Percentiles rank a stretch among this genome's conserved stretches.
Evolutionary conservation across 768 basidiomycete genomes (phyloP).

Genomic region (Gymnopilus junonius): DNA sequence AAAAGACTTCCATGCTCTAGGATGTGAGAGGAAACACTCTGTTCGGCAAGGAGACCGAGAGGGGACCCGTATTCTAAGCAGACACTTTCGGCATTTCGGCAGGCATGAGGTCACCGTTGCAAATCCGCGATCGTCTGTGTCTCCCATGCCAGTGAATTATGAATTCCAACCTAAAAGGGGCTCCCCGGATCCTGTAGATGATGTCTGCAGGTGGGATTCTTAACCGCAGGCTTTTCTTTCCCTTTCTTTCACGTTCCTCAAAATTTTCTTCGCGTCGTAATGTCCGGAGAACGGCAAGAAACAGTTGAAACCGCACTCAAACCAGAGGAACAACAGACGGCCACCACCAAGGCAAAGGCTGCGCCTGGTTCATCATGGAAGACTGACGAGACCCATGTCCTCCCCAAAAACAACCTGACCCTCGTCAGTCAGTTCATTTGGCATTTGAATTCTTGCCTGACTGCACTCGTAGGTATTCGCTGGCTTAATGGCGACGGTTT

Average conservation of each 20-base stretch:
- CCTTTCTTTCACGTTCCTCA: neutral
- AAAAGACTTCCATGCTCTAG: neutral
- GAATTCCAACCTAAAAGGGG: conserved; percentile 1
- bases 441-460: neutral
- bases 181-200: conserved; percentile 10
- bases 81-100: conserved; percentile 36
- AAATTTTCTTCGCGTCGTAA: neutral
- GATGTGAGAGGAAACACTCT: neutral
- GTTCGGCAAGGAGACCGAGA: neutral
- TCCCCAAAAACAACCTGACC: conserved; percentile 57
- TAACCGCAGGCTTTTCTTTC: neutral
- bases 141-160: conserved; percentile 6
- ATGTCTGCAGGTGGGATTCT: conserved; percentile 11
- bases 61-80: neutral
- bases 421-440: conserved; percentile 38
- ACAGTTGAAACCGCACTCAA: neutral
- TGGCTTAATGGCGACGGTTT: conserved; percentile 49
- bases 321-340: conserved; percentile 4
- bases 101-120: conserved; percentile 17
- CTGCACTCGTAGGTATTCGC: conserved; percentile 42
- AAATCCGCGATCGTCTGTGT: neutral
- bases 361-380: conserved; percentile 59
- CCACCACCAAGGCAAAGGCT: conserved; percentile 17
- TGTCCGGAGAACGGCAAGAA: conserved; percentile 1
- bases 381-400: conserved; percentile 51